These are phyloP conservation scores for Thelephora ganbajun DNA, from an alignment of 768 basidiomycete species.

Conservation along the genomic window DNA sequence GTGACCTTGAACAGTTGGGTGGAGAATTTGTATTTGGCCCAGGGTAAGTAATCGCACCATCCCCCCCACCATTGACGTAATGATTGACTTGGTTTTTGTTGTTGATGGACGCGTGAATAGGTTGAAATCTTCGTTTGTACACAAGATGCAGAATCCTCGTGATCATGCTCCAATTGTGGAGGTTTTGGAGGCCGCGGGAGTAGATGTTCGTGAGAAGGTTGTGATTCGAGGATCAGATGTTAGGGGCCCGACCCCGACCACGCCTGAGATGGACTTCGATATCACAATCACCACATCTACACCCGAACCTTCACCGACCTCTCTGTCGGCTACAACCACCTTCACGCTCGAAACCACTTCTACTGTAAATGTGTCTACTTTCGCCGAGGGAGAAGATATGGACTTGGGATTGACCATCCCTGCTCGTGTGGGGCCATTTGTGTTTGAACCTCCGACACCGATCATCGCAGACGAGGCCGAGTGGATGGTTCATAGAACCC, in stretches of 20 bases:
- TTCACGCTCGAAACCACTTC: too few species aligned
- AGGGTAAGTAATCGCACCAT: constrained; percentile 24
- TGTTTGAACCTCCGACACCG: constrained; percentile 1
- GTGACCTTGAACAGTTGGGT: constrained; percentile 67
- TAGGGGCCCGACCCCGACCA: neutral
- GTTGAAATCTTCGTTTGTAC: constrained; percentile 56
- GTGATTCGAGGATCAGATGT: neutral
- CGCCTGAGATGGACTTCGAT: too few species aligned
- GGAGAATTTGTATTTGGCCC: constrained; percentile 78
- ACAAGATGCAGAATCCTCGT: constrained; percentile 70
- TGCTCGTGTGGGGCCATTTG: neutral
- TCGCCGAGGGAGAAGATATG: constrained; percentile 1
- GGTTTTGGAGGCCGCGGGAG: constrained; percentile 52
- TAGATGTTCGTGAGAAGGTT: constrained; percentile 7
- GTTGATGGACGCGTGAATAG: constrained; percentile 21
- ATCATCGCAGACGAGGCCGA: constrained; percentile 16
- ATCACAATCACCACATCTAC: too few species aligned
- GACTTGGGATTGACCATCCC: neutral
- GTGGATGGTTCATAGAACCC: constrained; percentile 25
- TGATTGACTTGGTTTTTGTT: neutral
- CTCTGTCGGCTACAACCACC: too few species aligned
- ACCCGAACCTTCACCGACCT: too few species aligned
- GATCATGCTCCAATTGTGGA: constrained; percentile 62
- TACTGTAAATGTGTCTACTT: constrained; percentile 2
- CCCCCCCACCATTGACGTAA: neutral